Conservation (phyloP, 192 early-diverging fungal genomes). For the Backusella circina region DNA sequence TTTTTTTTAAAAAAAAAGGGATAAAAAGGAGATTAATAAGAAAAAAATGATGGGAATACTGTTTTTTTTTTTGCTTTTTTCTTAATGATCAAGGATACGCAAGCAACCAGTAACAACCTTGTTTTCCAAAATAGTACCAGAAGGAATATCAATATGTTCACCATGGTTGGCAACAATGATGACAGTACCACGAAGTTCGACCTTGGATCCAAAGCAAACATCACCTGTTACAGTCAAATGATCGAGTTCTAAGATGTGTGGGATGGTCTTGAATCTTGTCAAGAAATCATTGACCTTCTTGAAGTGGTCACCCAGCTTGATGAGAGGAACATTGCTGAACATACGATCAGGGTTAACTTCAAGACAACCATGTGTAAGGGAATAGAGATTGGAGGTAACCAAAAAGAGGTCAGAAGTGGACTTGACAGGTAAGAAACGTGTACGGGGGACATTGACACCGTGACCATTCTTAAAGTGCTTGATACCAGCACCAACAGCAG, state of each 20-base stretch:
- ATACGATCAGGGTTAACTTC: conserved; percentile 88
- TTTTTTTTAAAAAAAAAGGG: conserved; percentile 15
- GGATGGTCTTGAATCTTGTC: conserved; percentile 85
- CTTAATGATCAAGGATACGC: conserved; percentile 77
- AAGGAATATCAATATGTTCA: conserved; percentile 91
- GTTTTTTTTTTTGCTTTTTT: conserved; percentile 41
- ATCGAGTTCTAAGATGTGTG: conserved; percentile 95
- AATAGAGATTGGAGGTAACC: conserved; percentile 94
- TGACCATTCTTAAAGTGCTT: conserved; percentile 94
- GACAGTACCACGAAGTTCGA: conserved; percentile 89
- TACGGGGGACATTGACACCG: conserved; percentile 96
- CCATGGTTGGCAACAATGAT: conserved; percentile 99
- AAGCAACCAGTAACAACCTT: conserved; percentile 99
- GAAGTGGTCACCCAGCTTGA: conserved; percentile 98
- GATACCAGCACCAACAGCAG: conserved; percentile 98
- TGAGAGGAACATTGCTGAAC: conserved; percentile 88
- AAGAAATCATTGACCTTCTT: conserved; percentile 91
- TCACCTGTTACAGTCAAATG: conserved; percentile 98
- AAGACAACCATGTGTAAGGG: conserved; percentile 89
- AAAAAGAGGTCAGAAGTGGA: conserved; percentile 96
- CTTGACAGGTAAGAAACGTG: conserved; percentile 98
- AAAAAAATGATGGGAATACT: not conserved
- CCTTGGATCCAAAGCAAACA: conserved; percentile 92
- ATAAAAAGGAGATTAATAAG: not conserved
- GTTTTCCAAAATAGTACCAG: conserved; percentile 91